Evolutionary conservation across 768 basidiomycete genomes (phyloP).

Genomic region (Tricholoma bakamatsutake): DNA sequence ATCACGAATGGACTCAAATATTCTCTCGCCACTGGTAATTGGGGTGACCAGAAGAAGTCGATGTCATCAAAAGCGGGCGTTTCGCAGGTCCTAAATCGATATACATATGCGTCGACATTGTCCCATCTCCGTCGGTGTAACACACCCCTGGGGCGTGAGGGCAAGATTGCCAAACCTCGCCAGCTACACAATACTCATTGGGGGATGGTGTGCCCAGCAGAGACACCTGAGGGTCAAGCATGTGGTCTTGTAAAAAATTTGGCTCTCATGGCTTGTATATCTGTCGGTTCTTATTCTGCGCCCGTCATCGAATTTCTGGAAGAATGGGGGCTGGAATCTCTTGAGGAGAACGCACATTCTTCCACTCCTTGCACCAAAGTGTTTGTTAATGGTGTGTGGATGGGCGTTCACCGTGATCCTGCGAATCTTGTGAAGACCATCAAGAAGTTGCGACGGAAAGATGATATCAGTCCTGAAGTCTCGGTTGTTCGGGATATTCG

Average conservation of each 20-base stretch:
- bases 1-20: conserved; percentile 98
- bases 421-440: conserved; percentile 89
- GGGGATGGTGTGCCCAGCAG: conserved; percentile 99
- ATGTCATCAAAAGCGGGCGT: conserved; percentile 98
- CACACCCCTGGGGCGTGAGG: conserved; percentile 95
- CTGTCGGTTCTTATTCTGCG: conserved; percentile 92
- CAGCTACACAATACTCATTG: conserved; percentile 99
- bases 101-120: conserved; percentile 96
- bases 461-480: conserved; percentile 93
- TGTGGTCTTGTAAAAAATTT: conserved; percentile 99
- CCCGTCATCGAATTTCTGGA: conserved; percentile 98
- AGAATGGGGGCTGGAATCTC: conserved; percentile 94
- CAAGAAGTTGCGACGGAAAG: conserved; percentile 86
- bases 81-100: conserved; percentile 96
- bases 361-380: conserved; percentile 87
- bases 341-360: conserved; percentile 90
- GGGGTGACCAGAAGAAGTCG: conserved; percentile 98
- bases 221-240: conserved; percentile 99
- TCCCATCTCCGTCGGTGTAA: conserved; percentile 98
- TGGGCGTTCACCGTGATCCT: conserved; percentile 96
- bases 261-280: conserved; percentile 96
- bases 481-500: conserved; percentile 97
- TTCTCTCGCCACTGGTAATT: conserved; percentile 96
- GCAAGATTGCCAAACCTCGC: conserved; percentile 98
- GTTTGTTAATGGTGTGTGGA: conserved; percentile 99